These are phyloP conservation scores for Paracamarosporium sp. DNA, from an alignment of 2,329 filamentous ascomycete genomes.

Conservation along the genomic window DNA sequence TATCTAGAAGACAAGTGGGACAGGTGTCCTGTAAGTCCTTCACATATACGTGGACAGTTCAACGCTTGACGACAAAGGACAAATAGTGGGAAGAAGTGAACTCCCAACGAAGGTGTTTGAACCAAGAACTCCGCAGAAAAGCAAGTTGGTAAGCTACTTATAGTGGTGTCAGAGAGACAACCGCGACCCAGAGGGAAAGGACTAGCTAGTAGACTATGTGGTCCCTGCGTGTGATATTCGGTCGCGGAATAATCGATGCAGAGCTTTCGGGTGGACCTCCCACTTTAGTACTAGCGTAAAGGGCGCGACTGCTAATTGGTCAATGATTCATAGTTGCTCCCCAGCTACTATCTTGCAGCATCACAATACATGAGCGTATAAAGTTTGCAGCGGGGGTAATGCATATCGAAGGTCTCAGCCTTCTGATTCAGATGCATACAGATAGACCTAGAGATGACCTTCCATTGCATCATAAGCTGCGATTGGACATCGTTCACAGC, in stretches of 20 bases:
- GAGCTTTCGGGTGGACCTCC: constrained; percentile 1
- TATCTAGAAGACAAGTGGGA: not conserved
- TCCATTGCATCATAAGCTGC: no score
- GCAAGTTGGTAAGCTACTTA: not conserved
- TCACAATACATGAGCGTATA: not conserved
- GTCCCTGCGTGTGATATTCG: not conserved
- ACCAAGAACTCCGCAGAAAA: not conserved
- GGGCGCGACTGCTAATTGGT: not conserved
- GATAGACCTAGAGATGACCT: no score
- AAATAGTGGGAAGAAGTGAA: not conserved
- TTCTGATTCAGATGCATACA: no score
- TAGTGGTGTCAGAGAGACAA: not conserved
- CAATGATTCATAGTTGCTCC: not conserved
- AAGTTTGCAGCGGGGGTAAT: not conserved
- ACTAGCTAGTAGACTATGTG: not conserved
- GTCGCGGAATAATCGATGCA: not conserved
- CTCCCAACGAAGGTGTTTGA: not conserved
- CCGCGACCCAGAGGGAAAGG: not conserved
- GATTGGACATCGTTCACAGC: no score
- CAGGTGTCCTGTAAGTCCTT: not conserved
- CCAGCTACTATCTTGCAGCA: not conserved
- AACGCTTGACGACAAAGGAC: not conserved
- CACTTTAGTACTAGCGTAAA: not conserved
- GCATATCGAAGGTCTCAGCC: no score
- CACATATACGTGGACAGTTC: not conserved